Base-by-base conservation (phyloP, 495 filamentous ascomycete species). In the Elaphomyces granulatus region DNA sequence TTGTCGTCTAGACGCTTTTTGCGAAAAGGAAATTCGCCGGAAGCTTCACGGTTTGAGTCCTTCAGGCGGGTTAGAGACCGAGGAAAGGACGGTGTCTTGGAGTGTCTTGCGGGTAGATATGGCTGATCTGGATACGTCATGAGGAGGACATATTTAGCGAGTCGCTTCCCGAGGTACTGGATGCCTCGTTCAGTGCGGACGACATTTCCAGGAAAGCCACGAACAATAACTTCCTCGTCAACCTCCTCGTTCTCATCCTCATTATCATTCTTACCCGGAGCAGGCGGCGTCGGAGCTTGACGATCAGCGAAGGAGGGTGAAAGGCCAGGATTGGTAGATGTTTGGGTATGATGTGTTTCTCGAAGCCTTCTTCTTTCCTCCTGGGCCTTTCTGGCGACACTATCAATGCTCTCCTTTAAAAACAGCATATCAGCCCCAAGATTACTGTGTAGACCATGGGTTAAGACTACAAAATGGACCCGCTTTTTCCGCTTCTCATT, bases 401-500 rank as follows among this genome's bases (percentile, higher is more conserved):
- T 75, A 57, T 98, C 92, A 38, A 98, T 95, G 48, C 84, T 87
- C 56, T 98, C 90, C 52, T 98, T 98, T 49, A 98, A 57, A 54
- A 82, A 98, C 19, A 98, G 66, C 92, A 98, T 93, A 61, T 98
- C 90, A 31, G 85, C 77, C 1, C 92, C 86, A n/a, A 94, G 70
- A 59, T 98, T 98, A 59, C 87, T 92, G 56, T 96, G 90, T 45
- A 98, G 58, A 1, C 90, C 90, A 66, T 98, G 90, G 0, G 90
- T 96, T 39, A 98, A 54, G 6, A 98, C 69, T 7, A 98, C 90
- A 42, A 98, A 64, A 51, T 98, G 90, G 0, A 96, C 64, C 48
- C 77, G 86, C 61, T 83, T 88, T 49, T 51, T 61, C 6, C 12
- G 45, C 41, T 52, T 36, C 44, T 66, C 32, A 9, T 32, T 43